A percentile compares a stretch with the other conserved stretches of the same genome.
Evolutionary conservation across 2,329 filamentous ascomycete genomes (phyloP).

Genomic region (Celoporthe dispersa): DNA sequence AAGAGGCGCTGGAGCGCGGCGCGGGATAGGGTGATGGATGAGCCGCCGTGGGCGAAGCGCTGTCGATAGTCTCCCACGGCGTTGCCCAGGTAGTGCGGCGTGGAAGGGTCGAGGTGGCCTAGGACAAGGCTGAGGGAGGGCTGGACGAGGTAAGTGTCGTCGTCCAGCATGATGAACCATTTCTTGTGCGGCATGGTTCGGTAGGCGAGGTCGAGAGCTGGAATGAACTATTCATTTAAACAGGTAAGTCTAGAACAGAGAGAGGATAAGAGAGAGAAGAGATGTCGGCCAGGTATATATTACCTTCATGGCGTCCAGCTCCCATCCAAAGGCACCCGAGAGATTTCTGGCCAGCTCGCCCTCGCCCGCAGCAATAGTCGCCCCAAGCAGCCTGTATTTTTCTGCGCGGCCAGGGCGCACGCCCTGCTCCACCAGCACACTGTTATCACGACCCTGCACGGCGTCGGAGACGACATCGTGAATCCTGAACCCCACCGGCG

Average conservation of each 20-base stretch:
- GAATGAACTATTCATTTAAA: conserved; percentile 50
- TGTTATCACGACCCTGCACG: conserved; percentile 34
- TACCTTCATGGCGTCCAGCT: conserved; percentile 56
- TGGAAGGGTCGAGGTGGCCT: conserved; percentile 51
- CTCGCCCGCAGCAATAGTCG: conserved; percentile 45
- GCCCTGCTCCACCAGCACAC: conserved; percentile 32
- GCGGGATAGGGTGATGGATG: conserved; percentile 56
- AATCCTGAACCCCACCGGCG: conserved; percentile 36
- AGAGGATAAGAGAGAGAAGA: no score
- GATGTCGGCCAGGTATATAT: not conserved
- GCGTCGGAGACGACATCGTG: conserved; percentile 45
- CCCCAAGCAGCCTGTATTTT: conserved; percentile 47
- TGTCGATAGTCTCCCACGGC: conserved; percentile 59
- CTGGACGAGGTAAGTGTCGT: conserved; percentile 60
- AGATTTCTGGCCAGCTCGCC: conserved; percentile 43
- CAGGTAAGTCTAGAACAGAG: not conserved
- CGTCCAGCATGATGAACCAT: conserved; percentile 63
- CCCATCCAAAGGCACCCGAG: conserved; percentile 49
- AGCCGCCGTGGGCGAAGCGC: conserved; percentile 62
- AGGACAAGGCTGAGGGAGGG: conserved; percentile 53
- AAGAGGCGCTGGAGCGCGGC: conserved; percentile 53
- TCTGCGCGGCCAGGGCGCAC: conserved; percentile 37
- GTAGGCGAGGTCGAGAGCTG: conserved; percentile 58
- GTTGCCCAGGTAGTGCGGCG: conserved; percentile 58
- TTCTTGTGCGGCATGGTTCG: conserved; percentile 56